Conservation (phyloP, 768 basidiomycete genomes). For the Russula earlei region DNA sequence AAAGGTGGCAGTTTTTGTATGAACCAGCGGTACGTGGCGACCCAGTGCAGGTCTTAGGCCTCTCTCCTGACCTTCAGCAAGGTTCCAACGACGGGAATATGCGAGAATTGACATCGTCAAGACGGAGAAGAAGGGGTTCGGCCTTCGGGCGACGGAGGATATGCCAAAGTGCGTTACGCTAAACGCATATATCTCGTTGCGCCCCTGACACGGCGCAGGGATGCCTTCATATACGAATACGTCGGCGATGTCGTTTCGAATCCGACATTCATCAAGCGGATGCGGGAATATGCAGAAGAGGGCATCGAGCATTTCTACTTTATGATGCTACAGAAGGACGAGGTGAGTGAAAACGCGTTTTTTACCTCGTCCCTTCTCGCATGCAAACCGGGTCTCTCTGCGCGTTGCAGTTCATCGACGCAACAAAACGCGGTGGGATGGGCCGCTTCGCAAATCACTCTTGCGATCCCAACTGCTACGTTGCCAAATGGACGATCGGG, state of each 20-base stretch:
- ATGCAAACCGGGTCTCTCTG: not conserved
- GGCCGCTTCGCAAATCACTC: conserved; percentile 98
- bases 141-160: conserved; percentile 68
- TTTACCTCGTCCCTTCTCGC: too few species aligned
- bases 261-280: conserved; percentile 79
- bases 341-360: conserved; percentile 42
- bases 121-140: conserved; percentile 95
- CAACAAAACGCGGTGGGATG: conserved; percentile 92
- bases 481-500: conserved; percentile 96
- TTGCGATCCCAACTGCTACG: conserved; percentile 95
- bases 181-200: not conserved
- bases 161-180: conserved; percentile 45
- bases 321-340: conserved; percentile 98
- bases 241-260: conserved; percentile 93
- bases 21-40: conserved; percentile 74
- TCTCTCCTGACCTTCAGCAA: conserved; percentile 26
- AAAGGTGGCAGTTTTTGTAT: conserved; percentile 72
- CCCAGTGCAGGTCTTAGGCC: not conserved
- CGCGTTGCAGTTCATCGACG: conserved; percentile 77
- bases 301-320: conserved; percentile 98
- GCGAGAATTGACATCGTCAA: conserved; percentile 81
- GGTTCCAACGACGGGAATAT: conserved; percentile 83
- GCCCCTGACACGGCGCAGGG: conserved; percentile 37
- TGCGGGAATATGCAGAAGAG: conserved; percentile 87
- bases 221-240: conserved; percentile 93